Evolutionary conservation across 2,329 filamentous ascomycete species (phyloP).

Genomic region (Colletotrichum chrysophilum): DNA sequence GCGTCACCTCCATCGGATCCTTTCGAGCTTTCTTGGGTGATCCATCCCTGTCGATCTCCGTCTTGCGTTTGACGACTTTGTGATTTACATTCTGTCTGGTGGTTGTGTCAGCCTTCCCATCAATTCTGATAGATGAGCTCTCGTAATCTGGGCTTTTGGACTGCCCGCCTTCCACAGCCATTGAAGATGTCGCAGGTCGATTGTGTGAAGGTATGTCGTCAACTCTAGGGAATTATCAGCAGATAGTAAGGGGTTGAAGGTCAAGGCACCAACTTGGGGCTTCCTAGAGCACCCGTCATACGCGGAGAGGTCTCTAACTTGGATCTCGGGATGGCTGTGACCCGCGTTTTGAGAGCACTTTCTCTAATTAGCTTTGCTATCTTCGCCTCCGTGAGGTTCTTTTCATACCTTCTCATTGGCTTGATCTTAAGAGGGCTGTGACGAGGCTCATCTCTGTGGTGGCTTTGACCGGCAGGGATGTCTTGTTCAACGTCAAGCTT

Average conservation of each 20-base stretch:
- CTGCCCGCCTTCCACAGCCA: not conserved
- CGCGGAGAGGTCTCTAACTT: not conserved
- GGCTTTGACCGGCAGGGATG: not conserved
- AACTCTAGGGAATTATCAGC: not conserved
- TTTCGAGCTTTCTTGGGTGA: not conserved
- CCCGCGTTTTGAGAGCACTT: constrained; percentile 4
- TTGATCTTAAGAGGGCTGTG: not conserved
- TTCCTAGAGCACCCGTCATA: not conserved
- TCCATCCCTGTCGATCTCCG: not conserved
- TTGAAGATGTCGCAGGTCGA: not conserved
- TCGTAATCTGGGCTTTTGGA: not conserved
- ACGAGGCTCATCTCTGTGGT: not conserved
- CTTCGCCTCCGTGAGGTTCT: not conserved
- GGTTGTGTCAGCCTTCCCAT: not conserved
- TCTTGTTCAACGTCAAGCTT: not conserved
- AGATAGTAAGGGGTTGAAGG: not conserved
- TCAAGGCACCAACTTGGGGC: not conserved
- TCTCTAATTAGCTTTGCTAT: not conserved
- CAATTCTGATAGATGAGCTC: not conserved
- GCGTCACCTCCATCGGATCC: not conserved
- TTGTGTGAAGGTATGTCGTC: not conserved
- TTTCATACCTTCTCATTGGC: not conserved
- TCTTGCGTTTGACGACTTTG: not conserved
- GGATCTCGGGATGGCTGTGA: not conserved
- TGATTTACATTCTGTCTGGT: not conserved